Conservation (phyloP, 1,284 basidiomycete species). For the Malassezia psittaci region DNA sequence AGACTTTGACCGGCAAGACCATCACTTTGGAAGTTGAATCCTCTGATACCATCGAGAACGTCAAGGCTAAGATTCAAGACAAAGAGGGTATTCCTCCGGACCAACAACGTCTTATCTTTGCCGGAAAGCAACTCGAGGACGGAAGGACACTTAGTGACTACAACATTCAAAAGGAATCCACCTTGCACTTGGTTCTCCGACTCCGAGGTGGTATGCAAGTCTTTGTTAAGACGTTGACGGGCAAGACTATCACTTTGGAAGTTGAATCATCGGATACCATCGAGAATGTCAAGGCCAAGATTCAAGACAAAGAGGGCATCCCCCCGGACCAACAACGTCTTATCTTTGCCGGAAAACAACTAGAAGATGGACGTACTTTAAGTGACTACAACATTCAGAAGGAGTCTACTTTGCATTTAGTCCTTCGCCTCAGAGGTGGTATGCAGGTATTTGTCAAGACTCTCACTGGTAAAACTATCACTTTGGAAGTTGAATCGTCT, state of each 20-base stretch:
- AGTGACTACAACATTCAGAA: slow-evolving; percentile 71
- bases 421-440: slow-evolving; percentile 44
- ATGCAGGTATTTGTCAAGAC: slow-evolving; percentile 51
- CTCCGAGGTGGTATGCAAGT: slow-evolving; percentile 47
- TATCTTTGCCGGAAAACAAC: slow-evolving; percentile 97
- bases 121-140: slow-evolving; percentile 79
- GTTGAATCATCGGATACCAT: slow-evolving; percentile 85
- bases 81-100: slow-evolving; percentile 74
- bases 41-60: slow-evolving; percentile 48
- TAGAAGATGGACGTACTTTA: slow-evolving; percentile 53
- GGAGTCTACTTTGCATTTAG: slow-evolving; percentile 44
- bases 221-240: slow-evolving; percentile 64
- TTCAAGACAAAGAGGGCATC: slow-evolving; percentile 60
- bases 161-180: slow-evolving; percentile 66
- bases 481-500: slow-evolving; percentile 69
- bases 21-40: slow-evolving; percentile 50
- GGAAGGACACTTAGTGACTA: slow-evolving; percentile 52
- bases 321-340: slow-evolving; percentile 92
- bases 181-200: slow-evolving; percentile 43
- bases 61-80: slow-evolving; percentile 52
- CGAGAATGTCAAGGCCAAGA: slow-evolving; percentile 60
- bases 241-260: slow-evolving; percentile 91
- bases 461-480: slow-evolving; percentile 98
- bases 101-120: slow-evolving; percentile 95
- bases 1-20: slow-evolving; percentile 48